A percentile compares a stretch with the other conserved stretches of the same genome.
Conservation (phyloP, 176 grass and related monocot species). For the Aegilops umbellulata region DNA sequence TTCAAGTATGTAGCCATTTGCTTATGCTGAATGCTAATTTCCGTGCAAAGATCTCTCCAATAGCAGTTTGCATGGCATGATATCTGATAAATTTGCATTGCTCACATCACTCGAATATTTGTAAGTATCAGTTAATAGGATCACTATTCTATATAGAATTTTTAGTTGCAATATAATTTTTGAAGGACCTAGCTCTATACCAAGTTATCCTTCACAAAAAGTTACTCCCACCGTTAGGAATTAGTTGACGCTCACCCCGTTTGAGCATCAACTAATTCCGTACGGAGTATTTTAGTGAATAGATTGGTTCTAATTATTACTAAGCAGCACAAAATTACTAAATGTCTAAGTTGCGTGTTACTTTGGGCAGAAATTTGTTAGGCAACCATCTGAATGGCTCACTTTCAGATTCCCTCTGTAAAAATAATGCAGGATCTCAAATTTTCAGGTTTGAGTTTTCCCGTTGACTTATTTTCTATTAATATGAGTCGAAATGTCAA, state of each 20-base stretch:
- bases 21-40: background rate
- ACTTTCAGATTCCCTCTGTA: background rate
- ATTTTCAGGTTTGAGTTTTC: conserved; percentile 6
- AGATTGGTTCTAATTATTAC: background rate
- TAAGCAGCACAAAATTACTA: background rate
- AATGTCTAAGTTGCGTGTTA: background rate
- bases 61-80: background rate
- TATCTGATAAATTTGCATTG: background rate
- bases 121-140: background rate
- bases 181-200: background rate
- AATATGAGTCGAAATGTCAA: background rate
- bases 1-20: background rate
- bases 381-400: conserved; percentile 26
- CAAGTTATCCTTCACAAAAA: background rate
- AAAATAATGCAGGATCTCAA: background rate
- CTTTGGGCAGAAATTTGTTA: conserved; percentile 30
- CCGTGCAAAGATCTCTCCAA: background rate
- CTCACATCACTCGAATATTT: background rate
- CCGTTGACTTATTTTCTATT: background rate
- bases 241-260: too few species aligned
- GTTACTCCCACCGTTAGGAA: background rate
- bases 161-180: background rate
- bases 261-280: too few species aligned
- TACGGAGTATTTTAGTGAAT: background rate
- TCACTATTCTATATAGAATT: too few species aligned